These are phyloP conservation scores for Picea abies DNA, from an alignment of 83 land plant species.

Conservation along the genomic window DNA sequence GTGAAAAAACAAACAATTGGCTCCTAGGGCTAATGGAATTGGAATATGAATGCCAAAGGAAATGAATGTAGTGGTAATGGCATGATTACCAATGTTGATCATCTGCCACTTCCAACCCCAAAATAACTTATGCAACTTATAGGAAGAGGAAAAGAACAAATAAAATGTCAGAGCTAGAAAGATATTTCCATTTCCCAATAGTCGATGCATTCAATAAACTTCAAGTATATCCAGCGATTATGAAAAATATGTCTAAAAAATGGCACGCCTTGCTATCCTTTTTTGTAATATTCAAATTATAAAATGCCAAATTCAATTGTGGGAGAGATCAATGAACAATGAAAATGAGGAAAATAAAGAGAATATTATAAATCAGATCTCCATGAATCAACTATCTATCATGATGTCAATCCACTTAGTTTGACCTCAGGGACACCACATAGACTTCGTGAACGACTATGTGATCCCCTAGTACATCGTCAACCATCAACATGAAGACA, in stretches of 20 bases:
- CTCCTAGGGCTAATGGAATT: no score
- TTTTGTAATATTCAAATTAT: slow-evolving; percentile 20
- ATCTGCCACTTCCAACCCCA: background rate
- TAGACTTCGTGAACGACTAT: no score
- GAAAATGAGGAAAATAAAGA: slow-evolving; percentile 15
- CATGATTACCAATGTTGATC: background rate
- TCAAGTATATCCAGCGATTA: slow-evolving; percentile 47
- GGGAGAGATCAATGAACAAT: slow-evolving; percentile 14
- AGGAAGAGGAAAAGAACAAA: slow-evolving; percentile 53
- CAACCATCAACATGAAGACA: no score
- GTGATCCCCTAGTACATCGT: no score
- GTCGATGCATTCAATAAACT: slow-evolving; percentile 49
- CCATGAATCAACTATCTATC: no score
- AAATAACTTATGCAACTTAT: slow-evolving; percentile 20
- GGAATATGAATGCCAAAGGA: background rate
- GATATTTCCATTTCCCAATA: slow-evolving; percentile 55
- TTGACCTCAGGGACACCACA: no score
- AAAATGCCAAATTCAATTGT: slow-evolving; percentile 1
- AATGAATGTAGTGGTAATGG: no score
- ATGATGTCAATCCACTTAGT: no score
- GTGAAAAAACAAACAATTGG: background rate
- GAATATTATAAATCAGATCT: background rate
- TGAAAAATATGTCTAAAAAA: slow-evolving; percentile 61
- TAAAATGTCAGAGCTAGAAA: slow-evolving; percentile 31
- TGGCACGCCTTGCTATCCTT: slow-evolving; percentile 55